A percentile compares a stretch with the other conserved stretches of the same genome.
Evolutionary conservation across 164 flowering plant species (phyloP).

Genomic region (Aristolochia californica): DNA sequence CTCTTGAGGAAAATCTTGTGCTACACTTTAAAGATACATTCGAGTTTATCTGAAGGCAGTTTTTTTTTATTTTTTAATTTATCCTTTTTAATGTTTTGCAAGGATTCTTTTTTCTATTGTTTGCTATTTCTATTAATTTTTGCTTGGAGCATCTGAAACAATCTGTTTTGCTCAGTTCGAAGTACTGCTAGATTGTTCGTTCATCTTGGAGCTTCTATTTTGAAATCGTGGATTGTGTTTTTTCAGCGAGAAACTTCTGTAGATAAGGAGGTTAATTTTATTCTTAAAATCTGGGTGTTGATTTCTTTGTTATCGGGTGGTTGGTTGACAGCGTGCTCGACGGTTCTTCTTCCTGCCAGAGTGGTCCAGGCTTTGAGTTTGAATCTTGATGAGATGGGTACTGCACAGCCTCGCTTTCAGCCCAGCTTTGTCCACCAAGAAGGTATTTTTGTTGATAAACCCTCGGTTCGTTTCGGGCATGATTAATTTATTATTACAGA

Average conservation of each 20-base stretch:
- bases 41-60: too few relatives aligned
- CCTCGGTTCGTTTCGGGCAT: too few relatives aligned
- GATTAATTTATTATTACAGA: too few relatives aligned
- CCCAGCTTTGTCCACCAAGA: conserved; percentile 20
- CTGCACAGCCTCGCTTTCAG: conserved; percentile 18
- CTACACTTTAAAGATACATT: too few relatives aligned
- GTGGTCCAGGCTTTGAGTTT: conserved; percentile 60
- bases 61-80: too few relatives aligned
- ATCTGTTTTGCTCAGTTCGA: neutral
- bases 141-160: neutral
- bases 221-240: too few relatives aligned
- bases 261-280: neutral
- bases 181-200: neutral
- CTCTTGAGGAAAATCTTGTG: too few relatives aligned
- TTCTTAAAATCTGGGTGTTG: neutral
- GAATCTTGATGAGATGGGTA: conserved; percentile 35
- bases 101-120: too few relatives aligned
- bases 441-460: too few relatives aligned
- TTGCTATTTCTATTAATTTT: too few relatives aligned
- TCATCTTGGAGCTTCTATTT: neutral
- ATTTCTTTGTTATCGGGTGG: neutral
- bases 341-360: conserved; percentile 59
- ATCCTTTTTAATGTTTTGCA: too few relatives aligned
- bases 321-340: conserved; percentile 39
- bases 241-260: too few relatives aligned